Percentiles rank a stretch among this genome's conserved stretches.
Evolutionary conservation across 208 protist genomes (phyloP).

Genomic region (Phytomonas francai): DNA sequence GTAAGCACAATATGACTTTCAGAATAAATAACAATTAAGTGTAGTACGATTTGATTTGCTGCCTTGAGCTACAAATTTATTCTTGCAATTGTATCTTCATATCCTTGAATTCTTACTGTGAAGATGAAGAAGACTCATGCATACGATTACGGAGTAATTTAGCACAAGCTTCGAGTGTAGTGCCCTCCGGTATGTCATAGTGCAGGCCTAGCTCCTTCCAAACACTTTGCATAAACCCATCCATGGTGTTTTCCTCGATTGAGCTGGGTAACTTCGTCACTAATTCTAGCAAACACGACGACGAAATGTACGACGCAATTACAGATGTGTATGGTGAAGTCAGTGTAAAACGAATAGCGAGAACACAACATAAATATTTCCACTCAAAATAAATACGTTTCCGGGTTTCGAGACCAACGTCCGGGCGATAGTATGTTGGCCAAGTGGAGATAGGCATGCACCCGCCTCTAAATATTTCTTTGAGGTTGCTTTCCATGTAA

Average conservation of each 20-base stretch:
- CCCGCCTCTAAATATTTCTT: slow-evolving; percentile 25
- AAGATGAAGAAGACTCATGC: neutral
- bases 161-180: slow-evolving; percentile 9
- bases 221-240: slow-evolving; percentile 42
- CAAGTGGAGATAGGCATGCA: slow-evolving; percentile 12
- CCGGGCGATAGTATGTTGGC: slow-evolving; percentile 8
- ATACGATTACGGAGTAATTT: slow-evolving; percentile 3
- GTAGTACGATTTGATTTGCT: neutral
- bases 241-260: slow-evolving; percentile 41
- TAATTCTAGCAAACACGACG: slow-evolving; percentile 15
- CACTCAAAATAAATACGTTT: slow-evolving; percentile 18
- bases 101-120: neutral
- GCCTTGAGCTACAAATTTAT: neutral
- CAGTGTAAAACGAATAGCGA: slow-evolving; percentile 3
- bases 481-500: slow-evolving; percentile 21
- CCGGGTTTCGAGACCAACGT: slow-evolving; percentile 4
- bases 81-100: neutral
- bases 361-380: slow-evolving; percentile 16
- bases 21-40: neutral
- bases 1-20: neutral
- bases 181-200: slow-evolving; percentile 22
- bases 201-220: slow-evolving; percentile 61
- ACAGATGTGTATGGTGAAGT: neutral
- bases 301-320: neutral
- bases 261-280: slow-evolving; percentile 40